Evolutionary conservation across 1,284 basidiomycete species (phyloP), one percentile per base, ranked within the genome.

Genomic region (Naganishia cerealis): DNA sequence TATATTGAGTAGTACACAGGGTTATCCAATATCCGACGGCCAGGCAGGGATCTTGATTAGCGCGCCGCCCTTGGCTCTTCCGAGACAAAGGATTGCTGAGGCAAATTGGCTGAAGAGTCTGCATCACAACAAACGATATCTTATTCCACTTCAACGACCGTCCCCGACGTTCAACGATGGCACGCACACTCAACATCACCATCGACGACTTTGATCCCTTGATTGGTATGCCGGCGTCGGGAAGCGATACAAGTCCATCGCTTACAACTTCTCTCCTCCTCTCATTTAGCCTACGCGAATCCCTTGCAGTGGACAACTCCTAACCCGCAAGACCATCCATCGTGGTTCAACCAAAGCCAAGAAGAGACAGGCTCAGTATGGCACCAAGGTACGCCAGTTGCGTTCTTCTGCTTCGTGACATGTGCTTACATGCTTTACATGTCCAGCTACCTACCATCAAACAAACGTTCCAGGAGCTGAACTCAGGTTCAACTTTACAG

Each of bases 201-300:
- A 71, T 78, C 56, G 81, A 82, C 70, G 81, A 82, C 71, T 82
- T 81, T 70, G 81, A 82, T 68, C 78, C 80, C 0, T 63, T 79
- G 8, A 69, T 81, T 61, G 63, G 54, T 26, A 62, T 68, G 57
- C 53, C 18, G 57, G 7, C 33, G 42, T 16, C 5, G 2, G 38
- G 76, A 75, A 62, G 66, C 72, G 18, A 73, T 77, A 69, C 73
- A 74, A 48, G 67, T 65, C 3, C 73, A n/a, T 29, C 1, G 16
- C 54, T 40, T 43, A 57, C 36, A 36, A 10, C 15, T 43, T 57
- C 33, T 42, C 43, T 46, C 43, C 16, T 24, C 21, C 21, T 50
- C 24, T 15, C 53, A 9, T 21, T 21, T 29, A 63, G 61, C 67
- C 52, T 70, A 71, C 48, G 18, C 65, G 39, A 58, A 72, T 52